Evolutionary conservation across 2,329 filamentous ascomycete species (phyloP), one percentile per base, ranked within the genome.

Genomic region (Botrytis byssoidea): DNA sequence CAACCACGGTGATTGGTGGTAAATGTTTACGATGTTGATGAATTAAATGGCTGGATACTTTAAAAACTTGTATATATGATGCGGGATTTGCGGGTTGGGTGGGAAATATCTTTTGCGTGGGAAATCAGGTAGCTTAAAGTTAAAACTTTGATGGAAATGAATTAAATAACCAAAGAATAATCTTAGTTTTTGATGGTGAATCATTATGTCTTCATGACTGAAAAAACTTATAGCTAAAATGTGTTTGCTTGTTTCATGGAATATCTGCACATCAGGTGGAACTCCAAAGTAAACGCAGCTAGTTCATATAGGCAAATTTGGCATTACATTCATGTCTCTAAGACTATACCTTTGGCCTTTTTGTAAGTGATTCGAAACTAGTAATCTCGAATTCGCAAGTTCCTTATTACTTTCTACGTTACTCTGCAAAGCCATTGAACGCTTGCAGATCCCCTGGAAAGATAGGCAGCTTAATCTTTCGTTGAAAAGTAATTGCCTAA

Each of bases 1-100:
- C 83, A 94, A 97, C 84, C 95, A 98, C 85, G 96, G 96, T 81
- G 95, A 98, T 84, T 98, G 95, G 95, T 98, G 88, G 88, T 82
- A 80, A 72, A 80, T 78, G n/a, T 29, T 46, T 25, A 55, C n/a
- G 61, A 66, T 67, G 40, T 66, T 66, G 59, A 57, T 57, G 51
- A 32, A 25, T 35, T 35, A 46, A 37, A 57, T 59, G 65, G 42
- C 25, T 18, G 71, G 40, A 51, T 51, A 51, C 44, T 32, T 35
- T 44, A 57, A 51, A 66, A 66, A 66, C 14, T 65, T 71, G 59
- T 66, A 71, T 40, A 51, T 71, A 65, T 71, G 59, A 65, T 42
- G 69, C 32, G 44, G 59, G 44, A 20, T 65, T 71, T 48, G 69
- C 61, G 59, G 69, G 44, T 69, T 69, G 66, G 66, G 35, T 69